Conservation (phyloP, 108 stramenopile genomes). For the Nitzschia sp. region DNA sequence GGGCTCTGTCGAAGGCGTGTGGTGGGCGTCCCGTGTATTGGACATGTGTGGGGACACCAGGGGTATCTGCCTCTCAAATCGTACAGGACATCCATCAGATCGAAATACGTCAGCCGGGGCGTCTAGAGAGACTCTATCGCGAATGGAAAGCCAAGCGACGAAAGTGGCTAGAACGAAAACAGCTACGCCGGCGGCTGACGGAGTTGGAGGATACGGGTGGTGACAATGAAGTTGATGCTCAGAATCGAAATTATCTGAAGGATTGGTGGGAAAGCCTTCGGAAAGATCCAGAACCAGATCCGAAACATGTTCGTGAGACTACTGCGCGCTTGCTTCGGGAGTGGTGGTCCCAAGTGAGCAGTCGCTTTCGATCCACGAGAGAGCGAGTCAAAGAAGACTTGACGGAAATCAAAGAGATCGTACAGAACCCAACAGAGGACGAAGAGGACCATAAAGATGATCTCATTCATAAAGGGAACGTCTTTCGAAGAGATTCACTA, state of each 20-base stretch:
- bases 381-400: constrained; percentile 28
- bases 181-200: constrained; percentile 8
- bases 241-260: background rate
- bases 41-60: constrained; percentile 59
- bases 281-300: background rate
- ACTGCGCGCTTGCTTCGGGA: constrained; percentile 1
- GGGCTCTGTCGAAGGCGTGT: constrained; percentile 41
- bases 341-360: constrained; percentile 25
- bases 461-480: constrained; percentile 19
- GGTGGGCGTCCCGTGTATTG: constrained; percentile 56
- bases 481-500: constrained; percentile 33
- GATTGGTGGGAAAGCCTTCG: constrained; percentile 29
- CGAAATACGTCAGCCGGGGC: constrained; percentile 19
- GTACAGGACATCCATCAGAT: constrained; percentile 35
- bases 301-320: constrained; percentile 10
- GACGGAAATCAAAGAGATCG: constrained; percentile 27
- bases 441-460: constrained; percentile 14
- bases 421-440: constrained; percentile 13
- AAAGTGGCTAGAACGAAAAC: constrained; percentile 26
- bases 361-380: constrained; percentile 3
- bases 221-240: background rate
- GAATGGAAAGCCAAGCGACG: constrained; percentile 29
- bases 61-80: constrained; percentile 35
- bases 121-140: constrained; percentile 22
- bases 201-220: background rate